These are phyloP conservation scores for Claviceps arundinis DNA, from an alignment of 2,329 filamentous ascomycete species.

Conservation along the genomic window DNA sequence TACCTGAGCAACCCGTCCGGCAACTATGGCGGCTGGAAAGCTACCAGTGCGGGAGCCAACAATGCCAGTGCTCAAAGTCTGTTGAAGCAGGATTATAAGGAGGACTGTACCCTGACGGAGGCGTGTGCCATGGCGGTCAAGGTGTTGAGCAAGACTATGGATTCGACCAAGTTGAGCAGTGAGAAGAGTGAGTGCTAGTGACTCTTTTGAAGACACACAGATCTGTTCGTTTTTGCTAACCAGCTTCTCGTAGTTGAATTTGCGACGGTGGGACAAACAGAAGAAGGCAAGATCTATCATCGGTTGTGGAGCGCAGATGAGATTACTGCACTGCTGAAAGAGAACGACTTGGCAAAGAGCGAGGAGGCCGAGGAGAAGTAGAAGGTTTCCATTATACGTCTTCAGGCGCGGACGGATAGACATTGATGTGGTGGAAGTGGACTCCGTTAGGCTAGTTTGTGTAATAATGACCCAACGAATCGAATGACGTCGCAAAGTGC, in stretches of 20 bases:
- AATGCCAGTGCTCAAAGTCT: slow-evolving; percentile 94
- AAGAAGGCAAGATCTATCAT: slow-evolving; percentile 94
- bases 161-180: slow-evolving; percentile 94
- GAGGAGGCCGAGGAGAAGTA: slow-evolving; percentile 58
- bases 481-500: not conserved
- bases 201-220: not conserved
- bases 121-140: slow-evolving; percentile 96
- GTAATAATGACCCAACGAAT: slow-evolving; percentile 10
- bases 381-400: not conserved
- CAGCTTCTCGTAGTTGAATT: slow-evolving; percentile 62
- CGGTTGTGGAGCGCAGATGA: slow-evolving; percentile 94
- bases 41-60: slow-evolving; percentile 93
- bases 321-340: slow-evolving; percentile 85
- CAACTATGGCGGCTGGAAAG: slow-evolving; percentile 99
- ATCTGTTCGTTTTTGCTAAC: slow-evolving; percentile 7
- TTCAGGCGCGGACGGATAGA: slow-evolving; percentile 4
- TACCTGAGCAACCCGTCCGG: slow-evolving; percentile 98
- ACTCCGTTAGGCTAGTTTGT: slow-evolving; percentile 3
- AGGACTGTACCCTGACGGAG: slow-evolving; percentile 91
- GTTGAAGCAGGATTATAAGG: slow-evolving; percentile 99
- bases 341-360: slow-evolving; percentile 87
- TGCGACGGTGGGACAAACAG: slow-evolving; percentile 90
- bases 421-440: slow-evolving; percentile 4
- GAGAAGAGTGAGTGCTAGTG: slow-evolving; percentile 76
- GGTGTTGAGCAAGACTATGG: slow-evolving; percentile 99